Evolutionary conservation across 2,329 filamentous ascomycete genomes (phyloP), one percentile per base, ranked within the genome.

Genomic region (Chlorencoelia australis): DNA sequence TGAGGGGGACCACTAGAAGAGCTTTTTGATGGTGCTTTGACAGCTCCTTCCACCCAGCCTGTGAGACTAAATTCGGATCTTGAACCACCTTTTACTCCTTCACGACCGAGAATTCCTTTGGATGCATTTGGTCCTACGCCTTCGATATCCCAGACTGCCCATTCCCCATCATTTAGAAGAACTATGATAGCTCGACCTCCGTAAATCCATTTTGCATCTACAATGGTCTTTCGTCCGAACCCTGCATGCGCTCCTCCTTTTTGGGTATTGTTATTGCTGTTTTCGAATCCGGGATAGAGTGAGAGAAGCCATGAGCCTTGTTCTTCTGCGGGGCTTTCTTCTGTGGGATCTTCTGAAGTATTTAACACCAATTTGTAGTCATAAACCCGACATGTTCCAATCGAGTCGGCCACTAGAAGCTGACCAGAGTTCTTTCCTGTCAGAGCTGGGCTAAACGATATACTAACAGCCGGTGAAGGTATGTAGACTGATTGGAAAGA

Each of bases 81-180:
- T 2, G 73, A 71, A 2, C 73, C 72, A 22, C 75, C 75, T 63
- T 51, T 53, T 20, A 57, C 46, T 5, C 71, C 71, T 32, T 53
- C 45, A 8, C 42, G 43, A 14, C 49, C 46, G 21, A 58, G 45
- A 19, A 55, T 65, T 59, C 38, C 64, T 64, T 20, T 70, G 53
- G 40, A 64, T 54, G 31, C 64, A 55, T 22, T 65, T 54, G 72
- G 69, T 25, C 68, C 69, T 19, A 64, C 64, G 6, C 73, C 71
- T 43, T 79, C 72, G 29, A 80, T 65, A 47, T 80, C 75, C 75
- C 75, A 80, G 21, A 80, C 70, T 10, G 73, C 76, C 76, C 76
- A 80, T 52, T 75, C 74, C 5, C 75, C 76, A 46, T 80, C 76
- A 1, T 70, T 69, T 3, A 79, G 59, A 2, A 80, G 60, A 1